Evolutionary conservation across 192 early-diverging fungal species (phyloP), one percentile per base, ranked within the genome.

Genomic region (Diversispora eburnea): DNA sequence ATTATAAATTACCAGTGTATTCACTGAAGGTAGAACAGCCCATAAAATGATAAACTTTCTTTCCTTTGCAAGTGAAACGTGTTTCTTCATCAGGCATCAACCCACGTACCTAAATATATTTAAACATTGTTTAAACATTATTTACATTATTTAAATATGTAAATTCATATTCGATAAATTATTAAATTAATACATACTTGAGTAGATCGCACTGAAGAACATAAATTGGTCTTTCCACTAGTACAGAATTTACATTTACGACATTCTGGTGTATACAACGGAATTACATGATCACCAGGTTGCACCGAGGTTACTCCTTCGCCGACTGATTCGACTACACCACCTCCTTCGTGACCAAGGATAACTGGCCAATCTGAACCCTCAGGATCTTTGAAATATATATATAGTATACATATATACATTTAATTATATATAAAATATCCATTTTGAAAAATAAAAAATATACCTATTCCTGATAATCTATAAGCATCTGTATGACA

Each of bases 401-500:
- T 22, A 39, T 51, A 49, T 59, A n/a, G n/a, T n/a, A n/a, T n/a
- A n/a, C n/a, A n/a, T n/a, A n/a, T n/a, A n/a, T 8, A 69, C n/a
- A 39, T 13, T 42, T 60, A 43, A 20, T n/a, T 12, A 47, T 41
- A 59, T n/a, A n/a, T n/a, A 19, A 55, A n/a, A 22, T 3, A 33
- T 65, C 25, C 25, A 19, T 65, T 1, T 62, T 20, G 54, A 19
- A 49, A 9, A 60, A n/a, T 43, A 56, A 15, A 8, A 46, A 5
- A 47, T 56, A 54, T 77, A 78, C 79, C 88, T 56, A 88, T 79
- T 59, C 97, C 97, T 20, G 92, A 93, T 8, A 96, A 83, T 19
- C 95, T 98, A 83, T 95, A 99, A n/a, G 88, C 90, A 78, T 99
- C 97, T 13, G 96, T 98, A 81, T 99, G 95, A 85, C 95, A 92